These are phyloP conservation scores for Candida caryicola DNA, from an alignment of 805 yeast species.

Conservation along the genomic window DNA sequence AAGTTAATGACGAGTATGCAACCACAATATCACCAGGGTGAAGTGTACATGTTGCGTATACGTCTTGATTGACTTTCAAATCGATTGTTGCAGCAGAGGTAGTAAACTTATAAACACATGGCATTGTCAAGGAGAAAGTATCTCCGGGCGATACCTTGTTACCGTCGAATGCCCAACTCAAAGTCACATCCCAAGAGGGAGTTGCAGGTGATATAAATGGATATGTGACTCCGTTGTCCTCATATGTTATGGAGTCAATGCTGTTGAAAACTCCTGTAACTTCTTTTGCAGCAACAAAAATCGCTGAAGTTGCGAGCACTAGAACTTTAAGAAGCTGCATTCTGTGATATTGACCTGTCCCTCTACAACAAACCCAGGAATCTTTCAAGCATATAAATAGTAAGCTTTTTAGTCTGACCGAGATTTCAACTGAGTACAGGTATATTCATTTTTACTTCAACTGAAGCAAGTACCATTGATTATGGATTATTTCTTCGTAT, in stretches of 20 bases:
- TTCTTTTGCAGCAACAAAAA: constrained; percentile 5
- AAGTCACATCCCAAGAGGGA: constrained; percentile 13
- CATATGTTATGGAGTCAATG: constrained; percentile 8
- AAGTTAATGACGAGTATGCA: constrained; percentile 8
- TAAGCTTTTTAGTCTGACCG: background rate
- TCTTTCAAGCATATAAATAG: background rate
- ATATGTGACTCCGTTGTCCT: background rate
- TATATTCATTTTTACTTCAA: background rate
- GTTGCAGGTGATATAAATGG: constrained; percentile 3
- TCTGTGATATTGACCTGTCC: background rate
- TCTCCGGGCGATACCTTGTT: constrained; percentile 13
- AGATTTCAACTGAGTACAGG: too few relatives aligned
- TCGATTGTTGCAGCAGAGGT: constrained; percentile 4
- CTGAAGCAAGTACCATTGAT: background rate
- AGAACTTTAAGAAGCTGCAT: constrained; percentile 2
- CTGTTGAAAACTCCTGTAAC: constrained; percentile 14
- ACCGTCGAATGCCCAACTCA: constrained; percentile 11
- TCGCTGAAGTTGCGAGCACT: constrained; percentile 3
- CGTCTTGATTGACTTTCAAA: constrained; percentile 7
- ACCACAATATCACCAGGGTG: constrained; percentile 9
- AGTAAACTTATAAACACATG: constrained; percentile 16
- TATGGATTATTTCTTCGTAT: background rate
- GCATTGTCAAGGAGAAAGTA: constrained; percentile 15
- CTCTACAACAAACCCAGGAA: background rate
- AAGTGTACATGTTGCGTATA: constrained; percentile 23